Evolutionary conservation across 1,139 yeast genomes (phyloP), one percentile per base, ranked within the genome.

Genomic region (Pichia sorboxylosa): DNA sequence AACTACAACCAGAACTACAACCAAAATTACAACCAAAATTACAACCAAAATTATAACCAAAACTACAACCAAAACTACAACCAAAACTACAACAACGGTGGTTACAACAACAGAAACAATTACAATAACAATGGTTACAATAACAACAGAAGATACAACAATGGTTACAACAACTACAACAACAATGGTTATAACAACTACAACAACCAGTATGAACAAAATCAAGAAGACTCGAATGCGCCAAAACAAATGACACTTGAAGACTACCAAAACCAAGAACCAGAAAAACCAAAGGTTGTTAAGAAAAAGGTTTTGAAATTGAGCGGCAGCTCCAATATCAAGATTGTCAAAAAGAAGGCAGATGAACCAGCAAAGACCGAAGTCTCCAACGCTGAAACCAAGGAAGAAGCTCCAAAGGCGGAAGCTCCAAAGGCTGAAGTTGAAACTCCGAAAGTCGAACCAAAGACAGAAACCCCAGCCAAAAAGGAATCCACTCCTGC

Each of bases 221-320:
- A 44, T 42, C 29, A 44, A 45, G 46, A 41, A 45, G 39, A 38
- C 40, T 24, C 37, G 40, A 14, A n/a, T 20, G 27, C 10, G 13
- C 33, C 33, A 10, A 63, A 61, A 38, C 92, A 90, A 33, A 76
- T 83, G 85, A 74, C 93, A 25, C 66, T 85, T 48, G 94, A 85
- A 37, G 94, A 85, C 51, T 84, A 76, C 61, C 82, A 83, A 58
- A 79, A 78, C 54, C 78, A 77, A 56, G 72, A 77, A 52, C 60
- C 64, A 39, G 63, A 59, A 28, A 45, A 35, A 22, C 59, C 37
- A 60, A 23, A 23, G 14, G 11, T 11, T 11, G 48, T 58, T 40
- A 43, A 43, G 38, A 68, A 66, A 57, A 63, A 57, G 38, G 73
- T 76, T 27, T 66, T 80, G 54, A 78, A 78, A 53, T 63, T 79